Evolutionary conservation across 1,139 yeast species (phyloP).

Genomic region (Hansenula anomala): DNA sequence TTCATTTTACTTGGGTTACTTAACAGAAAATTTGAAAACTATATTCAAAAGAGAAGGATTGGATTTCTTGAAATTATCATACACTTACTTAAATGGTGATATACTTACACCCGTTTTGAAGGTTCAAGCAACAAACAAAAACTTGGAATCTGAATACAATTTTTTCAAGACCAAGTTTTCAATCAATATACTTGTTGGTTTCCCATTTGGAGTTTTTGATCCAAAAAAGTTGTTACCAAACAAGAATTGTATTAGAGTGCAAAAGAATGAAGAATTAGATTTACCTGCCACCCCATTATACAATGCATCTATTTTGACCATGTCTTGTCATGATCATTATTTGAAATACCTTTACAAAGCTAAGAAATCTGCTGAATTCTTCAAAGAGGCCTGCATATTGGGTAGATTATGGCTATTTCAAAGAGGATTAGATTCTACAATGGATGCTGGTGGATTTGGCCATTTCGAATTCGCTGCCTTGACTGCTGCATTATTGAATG

Average conservation of each 20-base stretch:
- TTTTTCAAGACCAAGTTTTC: conserved; percentile 69
- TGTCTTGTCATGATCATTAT: conserved; percentile 63
- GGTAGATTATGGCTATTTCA: conserved; percentile 91
- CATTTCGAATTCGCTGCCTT: conserved; percentile 83
- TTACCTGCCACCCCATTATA: conserved; percentile 80
- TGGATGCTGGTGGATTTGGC: conserved; percentile 74
- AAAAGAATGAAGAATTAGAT: conserved; percentile 36
- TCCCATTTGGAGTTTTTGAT: conserved; percentile 70
- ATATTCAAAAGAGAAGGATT: conserved; percentile 52
- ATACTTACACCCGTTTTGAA: conserved; percentile 58
- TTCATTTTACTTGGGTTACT: conserved; percentile 76
- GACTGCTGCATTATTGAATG: conserved; percentile 76
- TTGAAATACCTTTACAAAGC: conserved; percentile 71
- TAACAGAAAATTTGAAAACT: conserved; percentile 59
- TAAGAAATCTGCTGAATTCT: conserved; percentile 75
- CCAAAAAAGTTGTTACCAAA: conserved; percentile 72
- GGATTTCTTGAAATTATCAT: conserved; percentile 44
- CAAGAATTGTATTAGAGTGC: conserved; percentile 74
- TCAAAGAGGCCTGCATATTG: conserved; percentile 80
- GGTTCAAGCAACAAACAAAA: conserved; percentile 34
- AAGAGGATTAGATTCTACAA: conserved; percentile 66
- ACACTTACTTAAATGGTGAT: conserved; percentile 64
- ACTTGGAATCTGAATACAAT: conserved; percentile 33
- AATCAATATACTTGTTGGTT: conserved; percentile 67
- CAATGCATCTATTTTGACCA: conserved; percentile 73